Conservation (phyloP, 2,329 filamentous ascomycete genomes). For the Scedosporium dehoogii region DNA sequence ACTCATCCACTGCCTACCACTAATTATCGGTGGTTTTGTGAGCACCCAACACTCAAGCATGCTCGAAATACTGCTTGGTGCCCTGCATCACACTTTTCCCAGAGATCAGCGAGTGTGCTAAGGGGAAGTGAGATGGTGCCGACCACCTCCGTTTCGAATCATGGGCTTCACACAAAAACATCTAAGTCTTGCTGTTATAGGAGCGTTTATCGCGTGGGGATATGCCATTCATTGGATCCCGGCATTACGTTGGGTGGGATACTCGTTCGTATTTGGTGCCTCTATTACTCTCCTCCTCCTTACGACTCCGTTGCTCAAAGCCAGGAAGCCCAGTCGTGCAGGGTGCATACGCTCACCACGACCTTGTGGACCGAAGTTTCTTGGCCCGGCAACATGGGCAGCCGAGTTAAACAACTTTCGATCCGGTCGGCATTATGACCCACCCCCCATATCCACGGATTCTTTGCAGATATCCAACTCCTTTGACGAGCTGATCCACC, state of each 20-base stretch:
- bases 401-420: conserved; percentile 59
- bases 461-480: conserved; percentile 71
- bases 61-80: no score
- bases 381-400: conserved; percentile 55
- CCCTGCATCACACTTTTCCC: no score
- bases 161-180: neutral
- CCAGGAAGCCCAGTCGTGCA: conserved; percentile 38
- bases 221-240: conserved; percentile 77
- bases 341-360: conserved; percentile 27
- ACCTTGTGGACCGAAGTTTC: conserved; percentile 45
- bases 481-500: conserved; percentile 66
- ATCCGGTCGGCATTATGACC: conserved; percentile 55
- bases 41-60: no score
- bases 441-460: conserved; percentile 61
- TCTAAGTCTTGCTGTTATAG: conserved; percentile 56
- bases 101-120: no score
- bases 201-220: conserved; percentile 78
- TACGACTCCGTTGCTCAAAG: conserved; percentile 51
- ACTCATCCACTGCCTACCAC: no score
- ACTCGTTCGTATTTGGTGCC: conserved; percentile 68
- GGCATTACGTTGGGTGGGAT: conserved; percentile 70
- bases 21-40: no score
- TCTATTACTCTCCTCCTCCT: conserved; percentile 44
- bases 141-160: neutral
- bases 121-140: no score